These are phyloP conservation scores for Calycina herbarum DNA, from an alignment of 2,329 filamentous ascomycete genomes.

Conservation along the genomic window DNA sequence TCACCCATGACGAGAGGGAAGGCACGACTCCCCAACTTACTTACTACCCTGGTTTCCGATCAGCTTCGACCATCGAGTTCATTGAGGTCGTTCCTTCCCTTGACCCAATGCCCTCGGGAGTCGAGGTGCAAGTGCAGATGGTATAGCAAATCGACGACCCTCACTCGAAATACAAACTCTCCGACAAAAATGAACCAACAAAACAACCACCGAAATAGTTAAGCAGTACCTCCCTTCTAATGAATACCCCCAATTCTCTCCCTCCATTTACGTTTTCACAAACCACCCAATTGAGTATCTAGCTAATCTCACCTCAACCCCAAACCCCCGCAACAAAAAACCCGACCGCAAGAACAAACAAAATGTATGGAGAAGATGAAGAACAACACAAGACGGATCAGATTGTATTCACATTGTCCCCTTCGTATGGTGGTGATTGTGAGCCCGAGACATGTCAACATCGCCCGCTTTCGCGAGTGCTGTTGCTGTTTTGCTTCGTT, in stretches of 20 bases:
- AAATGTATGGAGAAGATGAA: not conserved
- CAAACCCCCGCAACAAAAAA: not conserved
- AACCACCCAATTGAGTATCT: not conserved
- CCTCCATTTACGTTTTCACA: not conserved
- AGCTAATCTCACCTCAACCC: not conserved
- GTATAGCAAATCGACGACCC: not conserved
- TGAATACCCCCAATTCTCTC: no score
- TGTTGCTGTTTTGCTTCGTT: constrained; percentile 48
- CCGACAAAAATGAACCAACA: not conserved
- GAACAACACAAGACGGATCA: constrained; percentile 50
- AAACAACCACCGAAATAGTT: not conserved
- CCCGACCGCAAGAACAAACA: not conserved
- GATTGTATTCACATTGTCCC: constrained; percentile 62
- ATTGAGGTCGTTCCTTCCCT: no score
- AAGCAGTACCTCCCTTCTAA: no score
- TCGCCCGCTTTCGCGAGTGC: constrained; percentile 55
- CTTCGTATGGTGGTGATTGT: constrained; percentile 57
- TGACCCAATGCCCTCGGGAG: no score
- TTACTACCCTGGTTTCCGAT: no score
- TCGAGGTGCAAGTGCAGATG: no score
- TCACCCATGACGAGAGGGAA: no score
- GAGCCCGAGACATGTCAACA: constrained; percentile 67
- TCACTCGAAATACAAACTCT: not conserved
- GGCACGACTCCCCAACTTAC: no score
- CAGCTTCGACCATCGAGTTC: no score